phyloP scores from a whole-genome alignment of 2,329 filamentous ascomycete species.

The Colletotrichum sp. region DNA sequence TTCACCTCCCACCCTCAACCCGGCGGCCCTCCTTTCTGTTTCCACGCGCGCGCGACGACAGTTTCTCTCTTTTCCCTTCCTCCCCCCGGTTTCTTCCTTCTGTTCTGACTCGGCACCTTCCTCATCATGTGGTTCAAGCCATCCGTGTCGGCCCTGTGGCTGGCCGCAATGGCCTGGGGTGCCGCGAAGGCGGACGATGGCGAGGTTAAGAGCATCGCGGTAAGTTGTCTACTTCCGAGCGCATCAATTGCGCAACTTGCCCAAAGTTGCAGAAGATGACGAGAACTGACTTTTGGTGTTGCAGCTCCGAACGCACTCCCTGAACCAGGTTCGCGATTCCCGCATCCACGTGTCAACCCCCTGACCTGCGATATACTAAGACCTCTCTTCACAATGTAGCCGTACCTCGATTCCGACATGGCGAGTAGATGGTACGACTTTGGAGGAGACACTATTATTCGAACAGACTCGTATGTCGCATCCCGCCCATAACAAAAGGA shows the following conservation, averaged over 20 bases:
- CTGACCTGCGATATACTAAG: slow-evolving; percentile 10
- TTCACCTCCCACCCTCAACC: neutral
- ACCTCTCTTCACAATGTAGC: slow-evolving; percentile 55
- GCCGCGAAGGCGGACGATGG: slow-evolving; percentile 51
- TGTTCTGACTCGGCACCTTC: neutral
- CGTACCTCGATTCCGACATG: slow-evolving; percentile 97
- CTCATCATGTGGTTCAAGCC: slow-evolving; percentile 51
- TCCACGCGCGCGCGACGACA: neutral
- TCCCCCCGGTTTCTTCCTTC: slow-evolving; percentile 3
- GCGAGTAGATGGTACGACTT: slow-evolving; percentile 99
- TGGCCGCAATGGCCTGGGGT: slow-evolving; percentile 55
- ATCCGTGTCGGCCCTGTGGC: slow-evolving; percentile 50
- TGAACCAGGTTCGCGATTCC: slow-evolving; percentile 64
- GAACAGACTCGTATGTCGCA: slow-evolving; percentile 66
- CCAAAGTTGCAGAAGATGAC: neutral
- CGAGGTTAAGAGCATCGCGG: slow-evolving; percentile 56
- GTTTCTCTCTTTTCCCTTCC: neutral
- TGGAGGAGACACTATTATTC: slow-evolving; percentile 90
- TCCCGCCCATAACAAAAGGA: neutral
- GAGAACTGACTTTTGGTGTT: slow-evolving; percentile 20
- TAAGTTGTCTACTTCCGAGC: slow-evolving; percentile 31
- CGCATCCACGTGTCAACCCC: neutral
- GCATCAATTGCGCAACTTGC: neutral
- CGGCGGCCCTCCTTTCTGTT: neutral
- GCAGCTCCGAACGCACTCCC: slow-evolving; percentile 86